These are phyloP conservation scores for Ensete glaucum DNA, from an alignment of 176 grass and related monocot species.

Conservation along the genomic window DNA sequence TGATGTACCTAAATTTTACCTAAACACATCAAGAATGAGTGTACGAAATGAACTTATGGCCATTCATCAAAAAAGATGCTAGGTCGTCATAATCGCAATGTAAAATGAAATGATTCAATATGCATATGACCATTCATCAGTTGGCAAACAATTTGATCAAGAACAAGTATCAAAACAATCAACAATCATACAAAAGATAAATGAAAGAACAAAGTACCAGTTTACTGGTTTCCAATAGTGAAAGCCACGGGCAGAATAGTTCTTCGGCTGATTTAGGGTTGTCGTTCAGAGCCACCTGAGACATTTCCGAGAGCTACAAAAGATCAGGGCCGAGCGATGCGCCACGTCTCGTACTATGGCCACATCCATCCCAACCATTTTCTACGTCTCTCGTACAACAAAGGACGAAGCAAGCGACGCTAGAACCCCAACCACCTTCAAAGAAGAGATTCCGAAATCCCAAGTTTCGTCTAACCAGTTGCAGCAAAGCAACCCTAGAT, in stretches of 20 bases:
- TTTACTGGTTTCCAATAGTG: constrained; percentile 46
- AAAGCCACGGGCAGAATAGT: constrained; percentile 70
- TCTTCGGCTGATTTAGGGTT: constrained; percentile 41
- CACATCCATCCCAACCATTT: constrained; percentile 13
- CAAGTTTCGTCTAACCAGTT: not conserved
- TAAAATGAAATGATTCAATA: not conserved
- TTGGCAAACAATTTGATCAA: not conserved
- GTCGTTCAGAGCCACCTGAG: constrained; percentile 20
- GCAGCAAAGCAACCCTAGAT: not conserved
- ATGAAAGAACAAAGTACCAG: constrained; percentile 28
- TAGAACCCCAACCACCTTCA: not conserved
- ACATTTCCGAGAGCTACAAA: constrained; percentile 27
- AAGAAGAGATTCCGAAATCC: not conserved
- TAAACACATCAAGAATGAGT: not conserved
- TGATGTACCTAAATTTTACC: not conserved
- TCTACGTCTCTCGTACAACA: not conserved
- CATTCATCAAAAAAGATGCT: not conserved
- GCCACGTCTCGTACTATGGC: constrained; percentile 20
- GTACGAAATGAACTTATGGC: not conserved
- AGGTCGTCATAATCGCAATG: not conserved
- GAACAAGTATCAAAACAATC: not conserved
- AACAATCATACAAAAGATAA: constrained; percentile 1
- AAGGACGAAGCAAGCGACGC: not conserved
- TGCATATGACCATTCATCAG: no score
- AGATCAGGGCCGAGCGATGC: constrained; percentile 24